Conservation (phyloP, 495 filamentous ascomycete genomes). For the Penicillium dipodomyicola region DNA sequence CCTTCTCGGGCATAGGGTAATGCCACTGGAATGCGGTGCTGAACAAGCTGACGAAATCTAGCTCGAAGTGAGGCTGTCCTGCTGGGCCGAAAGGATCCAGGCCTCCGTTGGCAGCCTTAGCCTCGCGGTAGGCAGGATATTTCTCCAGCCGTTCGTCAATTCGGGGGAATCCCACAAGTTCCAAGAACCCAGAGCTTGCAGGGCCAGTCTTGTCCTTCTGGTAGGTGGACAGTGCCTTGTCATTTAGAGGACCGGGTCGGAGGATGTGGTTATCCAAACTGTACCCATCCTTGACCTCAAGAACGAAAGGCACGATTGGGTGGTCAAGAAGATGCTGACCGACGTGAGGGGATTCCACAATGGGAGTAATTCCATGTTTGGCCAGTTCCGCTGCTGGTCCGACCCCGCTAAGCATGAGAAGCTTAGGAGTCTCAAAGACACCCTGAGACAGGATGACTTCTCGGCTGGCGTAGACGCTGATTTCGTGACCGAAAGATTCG, state of each 20-base stretch:
- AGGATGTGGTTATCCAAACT: conserved; percentile 55
- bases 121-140: conserved; percentile 47
- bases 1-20: conserved; percentile 48
- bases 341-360: conserved; percentile 48
- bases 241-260: conserved; percentile 44
- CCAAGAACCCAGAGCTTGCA: conserved; percentile 49
- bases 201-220: conserved; percentile 50
- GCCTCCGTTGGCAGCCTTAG: conserved; percentile 50
- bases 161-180: conserved; percentile 54
- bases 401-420: conserved; percentile 50
- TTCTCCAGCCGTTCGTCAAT: conserved; percentile 50
- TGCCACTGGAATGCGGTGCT: conserved; percentile 64
- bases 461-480: conserved; percentile 37
- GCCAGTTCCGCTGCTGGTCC: conserved; percentile 44
- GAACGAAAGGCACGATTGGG: conserved; percentile 52
- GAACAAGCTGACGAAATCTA: conserved; percentile 63
- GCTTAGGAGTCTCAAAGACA: conserved; percentile 46
- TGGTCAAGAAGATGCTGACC: conserved; percentile 62
- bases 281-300: conserved; percentile 54
- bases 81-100: conserved; percentile 53
- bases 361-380: conserved; percentile 46
- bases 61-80: conserved; percentile 63
- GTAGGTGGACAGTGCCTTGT: conserved; percentile 47
- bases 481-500: conserved; percentile 11
- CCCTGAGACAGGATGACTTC: conserved; percentile 49